phyloP scores from a whole-genome alignment of 768 basidiomycete genomes.

The Hebeloma cylindrosporum region DNA sequence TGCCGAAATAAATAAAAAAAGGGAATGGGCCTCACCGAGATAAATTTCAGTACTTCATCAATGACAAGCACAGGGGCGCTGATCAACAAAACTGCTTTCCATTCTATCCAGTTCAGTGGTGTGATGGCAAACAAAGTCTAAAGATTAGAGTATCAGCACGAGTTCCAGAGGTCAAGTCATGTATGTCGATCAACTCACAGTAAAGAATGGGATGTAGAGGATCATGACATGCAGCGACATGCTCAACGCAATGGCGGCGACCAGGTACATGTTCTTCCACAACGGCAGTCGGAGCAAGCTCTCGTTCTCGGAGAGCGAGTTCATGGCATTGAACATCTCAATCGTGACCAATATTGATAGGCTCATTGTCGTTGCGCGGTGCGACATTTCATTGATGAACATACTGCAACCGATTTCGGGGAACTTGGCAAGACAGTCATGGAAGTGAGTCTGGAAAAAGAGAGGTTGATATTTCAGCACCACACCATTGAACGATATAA shows the following conservation, averaged over 20 bases:
- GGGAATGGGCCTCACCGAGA: conserved; percentile 53
- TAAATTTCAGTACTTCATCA: conserved; percentile 87
- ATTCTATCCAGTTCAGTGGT: conserved; percentile 92
- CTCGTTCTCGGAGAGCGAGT: conserved; percentile 97
- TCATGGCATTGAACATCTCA: conserved; percentile 98
- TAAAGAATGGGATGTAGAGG: conserved; percentile 96
- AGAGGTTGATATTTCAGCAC: conserved; percentile 1
- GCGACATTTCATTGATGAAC: conserved; percentile 87
- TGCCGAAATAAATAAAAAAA: neutral
- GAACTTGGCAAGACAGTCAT: conserved; percentile 81
- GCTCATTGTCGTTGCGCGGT: conserved; percentile 92
- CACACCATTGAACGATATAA: conserved; percentile 1
- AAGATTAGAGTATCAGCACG: conserved; percentile 4
- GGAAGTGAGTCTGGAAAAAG: conserved; percentile 82
- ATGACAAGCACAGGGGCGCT: conserved; percentile 87
- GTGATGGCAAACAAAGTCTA: conserved; percentile 88
- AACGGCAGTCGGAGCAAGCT: conserved; percentile 83
- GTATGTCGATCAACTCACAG: conserved; percentile 48
- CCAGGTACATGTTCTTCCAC: conserved; percentile 94
- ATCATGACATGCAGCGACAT: conserved; percentile 95
- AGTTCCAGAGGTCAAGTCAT: conserved; percentile 1
- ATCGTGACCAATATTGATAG: conserved; percentile 94
- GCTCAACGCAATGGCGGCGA: conserved; percentile 83
- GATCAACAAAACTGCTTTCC: conserved; percentile 88
- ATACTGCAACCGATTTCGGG: conserved; percentile 93